Percentiles rank a stretch among this genome's conserved stretches.
These are phyloP conservation scores for Cyberlindnera mississippiensis DNA, from an alignment of 805 yeast species.

Conservation along the genomic window DNA sequence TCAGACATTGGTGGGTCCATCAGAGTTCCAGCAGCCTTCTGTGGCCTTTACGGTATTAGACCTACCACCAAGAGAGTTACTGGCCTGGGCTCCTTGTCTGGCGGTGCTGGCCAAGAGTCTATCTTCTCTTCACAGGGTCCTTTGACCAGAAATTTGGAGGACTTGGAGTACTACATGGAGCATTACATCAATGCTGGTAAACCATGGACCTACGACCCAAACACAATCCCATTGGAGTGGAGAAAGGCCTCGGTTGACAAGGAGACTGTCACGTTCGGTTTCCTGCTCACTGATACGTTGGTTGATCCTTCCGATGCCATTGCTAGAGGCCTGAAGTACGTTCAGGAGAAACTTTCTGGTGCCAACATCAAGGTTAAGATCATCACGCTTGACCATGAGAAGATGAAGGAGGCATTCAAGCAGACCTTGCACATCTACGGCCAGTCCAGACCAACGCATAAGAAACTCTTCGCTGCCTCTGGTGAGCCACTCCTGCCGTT, in stretches of 20 bases:
- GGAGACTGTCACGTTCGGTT: constrained; percentile 51
- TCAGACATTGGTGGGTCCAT: constrained; percentile 73
- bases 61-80: constrained; percentile 51
- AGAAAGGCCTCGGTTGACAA: constrained; percentile 30
- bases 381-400: constrained; percentile 50
- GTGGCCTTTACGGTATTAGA: constrained; percentile 57
- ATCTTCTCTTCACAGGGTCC: constrained; percentile 71
- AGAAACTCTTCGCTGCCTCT: constrained; percentile 47
- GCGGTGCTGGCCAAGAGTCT: constrained; percentile 43
- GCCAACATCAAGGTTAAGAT: constrained; percentile 44
- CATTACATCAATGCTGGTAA: constrained; percentile 47
- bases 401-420: constrained; percentile 48
- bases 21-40: constrained; percentile 63
- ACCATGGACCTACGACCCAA: constrained; percentile 55
- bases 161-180: constrained; percentile 66
- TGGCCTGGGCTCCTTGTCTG: constrained; percentile 25
- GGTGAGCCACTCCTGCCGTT: constrained; percentile 70
- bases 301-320: constrained; percentile 68
- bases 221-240: constrained; percentile 37
- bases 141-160: constrained; percentile 57
- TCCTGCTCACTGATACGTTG: constrained; percentile 59
- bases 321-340: constrained; percentile 47
- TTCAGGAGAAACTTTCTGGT: constrained; percentile 44
- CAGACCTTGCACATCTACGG: constrained; percentile 62
- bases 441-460: constrained; percentile 46